Conservation (phyloP, 257 asterid species). For the Forsythia suspensa region DNA sequence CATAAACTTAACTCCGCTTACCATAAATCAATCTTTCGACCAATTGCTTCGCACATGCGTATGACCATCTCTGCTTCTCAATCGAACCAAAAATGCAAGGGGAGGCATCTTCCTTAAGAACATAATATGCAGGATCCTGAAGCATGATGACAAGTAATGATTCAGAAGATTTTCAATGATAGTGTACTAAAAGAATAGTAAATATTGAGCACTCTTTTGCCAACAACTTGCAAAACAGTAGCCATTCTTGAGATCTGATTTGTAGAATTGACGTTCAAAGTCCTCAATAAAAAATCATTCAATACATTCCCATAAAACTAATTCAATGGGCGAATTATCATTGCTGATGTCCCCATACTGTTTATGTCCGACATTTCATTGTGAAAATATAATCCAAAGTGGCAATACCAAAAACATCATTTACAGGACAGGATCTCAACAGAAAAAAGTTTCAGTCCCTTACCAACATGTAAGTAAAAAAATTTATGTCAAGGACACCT, state of each 20-base stretch:
- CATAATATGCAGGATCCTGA: conserved; percentile 61
- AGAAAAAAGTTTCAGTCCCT: background rate
- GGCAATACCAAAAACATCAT: background rate
- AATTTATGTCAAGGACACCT: background rate
- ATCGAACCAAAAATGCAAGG: conserved; percentile 76
- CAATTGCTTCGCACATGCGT: conserved; percentile 74
- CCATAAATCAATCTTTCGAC: conserved; percentile 72
- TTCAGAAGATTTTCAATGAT: conserved; percentile 15
- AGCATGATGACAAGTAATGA: conserved; percentile 10
- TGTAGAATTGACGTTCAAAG: background rate
- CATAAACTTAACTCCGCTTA: conserved; percentile 24
- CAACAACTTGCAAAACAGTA: background rate
- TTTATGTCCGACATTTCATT: background rate
- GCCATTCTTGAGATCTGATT: background rate
- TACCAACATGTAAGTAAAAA: background rate
- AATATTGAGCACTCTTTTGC: background rate
- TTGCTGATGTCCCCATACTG: background rate
- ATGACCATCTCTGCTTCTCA: conserved; percentile 81
- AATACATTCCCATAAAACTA: background rate
- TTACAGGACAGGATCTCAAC: background rate
- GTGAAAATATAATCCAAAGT: background rate
- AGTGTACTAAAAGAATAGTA: background rate
- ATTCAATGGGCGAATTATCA: no score
- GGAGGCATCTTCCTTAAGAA: conserved; percentile 57
- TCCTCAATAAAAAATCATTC: background rate